phyloP scores from a whole-genome alignment of 441 rosid species.

The Jatropha podagrica region DNA sequence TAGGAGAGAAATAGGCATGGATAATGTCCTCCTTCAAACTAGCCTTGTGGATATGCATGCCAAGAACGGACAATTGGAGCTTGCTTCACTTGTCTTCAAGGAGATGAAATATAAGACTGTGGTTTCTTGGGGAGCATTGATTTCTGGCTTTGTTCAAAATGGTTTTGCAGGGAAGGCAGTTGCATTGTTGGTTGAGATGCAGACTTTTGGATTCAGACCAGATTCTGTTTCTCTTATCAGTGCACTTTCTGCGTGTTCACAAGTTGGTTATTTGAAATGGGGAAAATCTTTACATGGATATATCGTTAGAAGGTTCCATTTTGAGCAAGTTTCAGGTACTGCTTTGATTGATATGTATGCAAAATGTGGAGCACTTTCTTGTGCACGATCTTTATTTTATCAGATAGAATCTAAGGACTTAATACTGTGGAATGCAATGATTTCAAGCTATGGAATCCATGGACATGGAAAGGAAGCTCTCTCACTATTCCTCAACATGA shows the following conservation, averaged over 20 bases:
- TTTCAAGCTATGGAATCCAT: slow-evolving; percentile 71
- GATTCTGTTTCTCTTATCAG: slow-evolving; percentile 61
- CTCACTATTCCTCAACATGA: slow-evolving; percentile 61
- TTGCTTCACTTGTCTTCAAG: slow-evolving; percentile 49
- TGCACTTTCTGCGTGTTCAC: slow-evolving; percentile 73
- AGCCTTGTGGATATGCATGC: slow-evolving; percentile 73
- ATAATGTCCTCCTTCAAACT: slow-evolving; percentile 59
- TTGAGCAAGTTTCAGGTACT: slow-evolving; percentile 51
- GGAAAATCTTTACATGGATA: slow-evolving; percentile 80
- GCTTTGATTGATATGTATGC: slow-evolving; percentile 84
- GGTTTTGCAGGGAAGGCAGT: slow-evolving; percentile 58
- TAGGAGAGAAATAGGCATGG: slow-evolving; percentile 41
- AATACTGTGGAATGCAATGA: slow-evolving; percentile 87
- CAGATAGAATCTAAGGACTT: slow-evolving; percentile 47
- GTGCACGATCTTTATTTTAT: slow-evolving; percentile 54
- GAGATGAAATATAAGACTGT: slow-evolving; percentile 43
- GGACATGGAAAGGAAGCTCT: slow-evolving; percentile 55
- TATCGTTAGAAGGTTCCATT: slow-evolving; percentile 50
- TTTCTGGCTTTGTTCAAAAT: slow-evolving; percentile 72
- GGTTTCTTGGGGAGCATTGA: slow-evolving; percentile 76
- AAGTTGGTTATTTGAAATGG: slow-evolving; percentile 52
- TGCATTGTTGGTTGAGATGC: slow-evolving; percentile 49
- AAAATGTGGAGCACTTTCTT: slow-evolving; percentile 70
- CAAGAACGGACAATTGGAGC: slow-evolving; percentile 55
- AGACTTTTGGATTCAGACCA: slow-evolving; percentile 44